Conservation (phyloP, 2,329 filamentous ascomycete genomes). For the Colletotrichum sidae region DNA sequence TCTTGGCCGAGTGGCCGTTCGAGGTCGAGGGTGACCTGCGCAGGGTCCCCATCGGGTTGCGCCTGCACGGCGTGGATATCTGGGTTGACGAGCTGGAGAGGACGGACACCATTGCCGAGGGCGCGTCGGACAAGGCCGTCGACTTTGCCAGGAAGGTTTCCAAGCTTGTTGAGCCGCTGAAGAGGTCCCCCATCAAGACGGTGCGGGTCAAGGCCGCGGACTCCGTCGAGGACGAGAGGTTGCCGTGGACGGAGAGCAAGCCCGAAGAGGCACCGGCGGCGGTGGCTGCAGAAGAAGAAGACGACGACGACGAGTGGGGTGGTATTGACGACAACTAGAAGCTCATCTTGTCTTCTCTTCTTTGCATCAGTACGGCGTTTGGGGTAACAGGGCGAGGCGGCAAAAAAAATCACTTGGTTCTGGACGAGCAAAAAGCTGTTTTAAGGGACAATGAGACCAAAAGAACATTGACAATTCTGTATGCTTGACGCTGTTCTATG, state of each 20-base stretch:
- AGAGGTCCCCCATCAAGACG: conserved; percentile 73
- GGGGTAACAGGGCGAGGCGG: conserved; percentile 10
- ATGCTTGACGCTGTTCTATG: conserved; percentile 30
- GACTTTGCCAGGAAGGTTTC: conserved; percentile 66
- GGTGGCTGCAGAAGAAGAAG: conserved; percentile 50
- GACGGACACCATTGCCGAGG: conserved; percentile 64
- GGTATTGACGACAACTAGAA: conserved; percentile 37
- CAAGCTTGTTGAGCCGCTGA: conserved; percentile 66
- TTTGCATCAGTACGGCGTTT: conserved; percentile 36
- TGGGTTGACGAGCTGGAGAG: conserved; percentile 92
- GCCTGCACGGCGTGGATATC: conserved; percentile 89
- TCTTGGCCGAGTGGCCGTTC: conserved; percentile 54
- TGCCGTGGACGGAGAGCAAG: conserved; percentile 70
- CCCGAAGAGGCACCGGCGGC: conserved; percentile 46
- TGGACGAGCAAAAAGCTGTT: conserved; percentile 11
- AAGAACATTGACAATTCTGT: conserved; percentile 19
- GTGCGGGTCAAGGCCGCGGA: conserved; percentile 78
- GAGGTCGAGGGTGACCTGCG: conserved; percentile 52
- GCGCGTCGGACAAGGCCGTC: conserved; percentile 49
- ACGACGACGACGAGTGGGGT: conserved; percentile 47
- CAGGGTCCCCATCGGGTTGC: conserved; percentile 83
- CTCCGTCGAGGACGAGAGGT: conserved; percentile 77
- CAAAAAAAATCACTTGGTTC: conserved; percentile 13
- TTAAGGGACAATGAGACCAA: conserved; percentile 2
- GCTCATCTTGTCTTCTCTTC: background rate